Evolutionary conservation across 2,329 filamentous ascomycete genomes (phyloP), one percentile per base, ranked within the genome.

Genomic region (Rhexocercosporidium sp.): DNA sequence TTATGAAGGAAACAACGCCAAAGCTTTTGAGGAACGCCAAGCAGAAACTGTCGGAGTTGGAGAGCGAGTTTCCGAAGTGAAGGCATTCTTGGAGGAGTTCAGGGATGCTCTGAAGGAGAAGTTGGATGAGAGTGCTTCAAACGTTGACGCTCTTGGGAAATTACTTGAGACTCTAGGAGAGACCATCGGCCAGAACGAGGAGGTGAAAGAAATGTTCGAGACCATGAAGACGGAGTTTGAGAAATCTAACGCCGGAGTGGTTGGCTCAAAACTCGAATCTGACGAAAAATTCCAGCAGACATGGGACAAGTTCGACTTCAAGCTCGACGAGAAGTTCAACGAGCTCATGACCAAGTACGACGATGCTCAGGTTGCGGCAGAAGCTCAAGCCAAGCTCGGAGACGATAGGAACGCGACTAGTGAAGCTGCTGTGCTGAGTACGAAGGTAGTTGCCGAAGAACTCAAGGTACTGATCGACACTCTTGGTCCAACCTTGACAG

Each of bases 291-390:
- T 90, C 34, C 84, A 88, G 70, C 80, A 86, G 67, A 84, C 85
- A 0, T 84, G 85, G 22, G 85, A 88, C 9, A 80, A 77, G 5
- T 79, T 90, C 9, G 80, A 83, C 51, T 77, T 78, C 67, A 89
- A 88, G 77, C 81, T 90, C 53, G 88, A 89, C 41, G 87, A 89
- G 73, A 88, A 87, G 73, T 85, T 97, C 72, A 86, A 87, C 66
- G 92, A 94, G 71, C 84, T 99, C 27, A 88, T 97, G 77, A 83
- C 86, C 72, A 97, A 96, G 78, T 96, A 97, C 75, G 94, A 97
- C 64, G 93, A 96, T 68, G 90, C 94, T 70, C 92, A 96, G 75
- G 81, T 86, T 22, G 83, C 88, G 8, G 85, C 93, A 34, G 92
- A 96, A 53, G 90, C 92, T 57, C 92, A 92, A 73, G 86, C 89